Base-by-base conservation (phyloP, 1,284 basidiomycete species). In the Cerioporus squamosus region DNA sequence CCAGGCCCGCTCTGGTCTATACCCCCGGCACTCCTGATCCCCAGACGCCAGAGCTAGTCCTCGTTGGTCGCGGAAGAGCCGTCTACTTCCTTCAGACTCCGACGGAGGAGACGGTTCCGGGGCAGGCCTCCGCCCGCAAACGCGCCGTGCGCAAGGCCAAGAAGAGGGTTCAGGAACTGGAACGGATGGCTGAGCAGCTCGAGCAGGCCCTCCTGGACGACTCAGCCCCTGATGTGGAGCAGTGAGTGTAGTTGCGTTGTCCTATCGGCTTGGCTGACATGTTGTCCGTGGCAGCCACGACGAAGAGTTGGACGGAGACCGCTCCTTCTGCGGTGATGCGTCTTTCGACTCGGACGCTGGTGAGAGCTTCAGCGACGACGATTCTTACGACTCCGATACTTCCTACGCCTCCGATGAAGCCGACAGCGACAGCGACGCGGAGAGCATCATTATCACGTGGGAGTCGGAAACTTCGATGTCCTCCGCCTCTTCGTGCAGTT, bases 1-100 rank as follows among this genome's bases (percentile, higher is more conserved):
- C 48, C 31, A n/a, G 24, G 22, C 18, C 51, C 8, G 7, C 26
- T 44, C 48, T 24, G 15, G 31, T 46, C 29, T 29, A 36, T 26
- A 38, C 48, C 6, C 44, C 49, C 31, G 24, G 18, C 40, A 40
- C 31, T 18, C 23, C 5, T 29, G 15, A 38, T 15, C 40, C 51
- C 5, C 57, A 38, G 17, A 48, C 44, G 5, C 49, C 55, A 15
- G 57, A 59, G 20, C 53, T 51, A 50, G 53, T 59, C 15, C 22
- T 51, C 44, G 20, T 52, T n/a, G 17, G 49, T 23, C 53, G 53
- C 38, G 49, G 49, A 18, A 44, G 55, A 31, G 44, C 45, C 23
- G 57, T 55, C 44, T 51, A 51, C 49, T 55, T 59, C 44, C 29
- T 59, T 18, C 44, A 55, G 26, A 39, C 33, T 36, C 33, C 33